Conservation (phyloP, 768 basidiomycete genomes). For the Hysterangium stoloniferum region DNA sequence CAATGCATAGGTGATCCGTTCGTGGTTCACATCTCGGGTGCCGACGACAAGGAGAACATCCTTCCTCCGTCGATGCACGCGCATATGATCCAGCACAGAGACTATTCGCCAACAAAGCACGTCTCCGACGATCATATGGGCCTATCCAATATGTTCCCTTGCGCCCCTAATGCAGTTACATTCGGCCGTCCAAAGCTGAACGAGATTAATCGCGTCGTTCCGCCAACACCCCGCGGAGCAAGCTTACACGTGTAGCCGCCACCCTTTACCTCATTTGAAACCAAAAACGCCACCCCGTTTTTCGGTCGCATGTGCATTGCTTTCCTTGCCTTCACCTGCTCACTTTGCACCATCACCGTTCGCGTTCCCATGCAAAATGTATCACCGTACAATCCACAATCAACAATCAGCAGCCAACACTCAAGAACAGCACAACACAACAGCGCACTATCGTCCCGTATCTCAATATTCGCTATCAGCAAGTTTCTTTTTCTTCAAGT, state of each 20-base stretch:
- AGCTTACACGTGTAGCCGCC: constrained; percentile 27
- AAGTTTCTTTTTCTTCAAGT: neutral
- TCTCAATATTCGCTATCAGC: constrained; percentile 3
- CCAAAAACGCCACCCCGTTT: constrained; percentile 4
- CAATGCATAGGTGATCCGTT: constrained; percentile 42
- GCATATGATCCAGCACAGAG: constrained; percentile 37
- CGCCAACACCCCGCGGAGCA: constrained; percentile 2
- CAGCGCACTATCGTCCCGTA: constrained; percentile 2
- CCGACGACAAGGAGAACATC: constrained; percentile 75
- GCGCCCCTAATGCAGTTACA: constrained; percentile 71
- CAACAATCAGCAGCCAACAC: constrained; percentile 3
- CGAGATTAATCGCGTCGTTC: constrained; percentile 49
- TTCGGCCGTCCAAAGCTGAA: constrained; percentile 75
- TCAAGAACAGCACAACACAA: neutral
- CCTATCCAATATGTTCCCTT: constrained; percentile 48
- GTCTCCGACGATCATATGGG: constrained; percentile 32
- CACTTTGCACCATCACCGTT: constrained; percentile 1
- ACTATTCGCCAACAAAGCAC: constrained; percentile 1
- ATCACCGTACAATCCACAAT: constrained; percentile 6
- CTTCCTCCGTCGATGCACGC: constrained; percentile 52
- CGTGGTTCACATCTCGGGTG: constrained; percentile 27
- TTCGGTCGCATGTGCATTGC: constrained; percentile 1
- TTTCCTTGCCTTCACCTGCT: neutral
- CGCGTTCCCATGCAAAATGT: constrained; percentile 3
- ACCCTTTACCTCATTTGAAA: neutral